phyloP scores from a whole-genome alignment of 805 yeast species.

The Ascoidea rubescens region DNA sequence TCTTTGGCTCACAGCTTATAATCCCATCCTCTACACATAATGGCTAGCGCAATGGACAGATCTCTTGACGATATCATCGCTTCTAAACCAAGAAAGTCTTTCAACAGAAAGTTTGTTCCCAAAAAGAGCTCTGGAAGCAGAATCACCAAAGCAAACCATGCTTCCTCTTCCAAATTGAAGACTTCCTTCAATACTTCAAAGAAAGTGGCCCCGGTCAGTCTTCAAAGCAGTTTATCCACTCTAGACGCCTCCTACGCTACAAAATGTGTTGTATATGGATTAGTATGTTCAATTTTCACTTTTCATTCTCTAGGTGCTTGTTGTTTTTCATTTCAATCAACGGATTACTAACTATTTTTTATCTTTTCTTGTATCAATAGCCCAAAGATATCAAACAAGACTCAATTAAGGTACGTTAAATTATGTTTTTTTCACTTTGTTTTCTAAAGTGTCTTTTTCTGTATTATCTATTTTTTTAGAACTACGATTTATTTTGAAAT shows the following conservation, averaged over 20 bases:
- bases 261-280: constrained; percentile 73
- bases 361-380: constrained; percentile 8
- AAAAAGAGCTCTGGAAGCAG: constrained; percentile 15
- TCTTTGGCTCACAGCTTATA: no score
- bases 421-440: no score
- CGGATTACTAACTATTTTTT: constrained; percentile 7
- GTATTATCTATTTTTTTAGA: no score
- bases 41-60: constrained; percentile 80
- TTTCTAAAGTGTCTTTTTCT: no score
- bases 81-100: constrained; percentile 26
- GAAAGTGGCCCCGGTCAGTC: constrained; percentile 13
- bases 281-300: constrained; percentile 22
- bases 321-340: neutral
- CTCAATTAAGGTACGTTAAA: constrained; percentile 68
- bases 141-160: neutral
- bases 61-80: constrained; percentile 92
- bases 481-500: no score
- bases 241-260: constrained; percentile 45
- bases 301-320: neutral
- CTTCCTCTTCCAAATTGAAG: constrained; percentile 8
- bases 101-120: constrained; percentile 14
- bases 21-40: constrained; percentile 12
- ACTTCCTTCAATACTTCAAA: constrained; percentile 22
- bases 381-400: constrained; percentile 79
- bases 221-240: neutral